phyloP scores from a whole-genome alignment of 768 basidiomycete genomes.

The Boletales sp. region DNA sequence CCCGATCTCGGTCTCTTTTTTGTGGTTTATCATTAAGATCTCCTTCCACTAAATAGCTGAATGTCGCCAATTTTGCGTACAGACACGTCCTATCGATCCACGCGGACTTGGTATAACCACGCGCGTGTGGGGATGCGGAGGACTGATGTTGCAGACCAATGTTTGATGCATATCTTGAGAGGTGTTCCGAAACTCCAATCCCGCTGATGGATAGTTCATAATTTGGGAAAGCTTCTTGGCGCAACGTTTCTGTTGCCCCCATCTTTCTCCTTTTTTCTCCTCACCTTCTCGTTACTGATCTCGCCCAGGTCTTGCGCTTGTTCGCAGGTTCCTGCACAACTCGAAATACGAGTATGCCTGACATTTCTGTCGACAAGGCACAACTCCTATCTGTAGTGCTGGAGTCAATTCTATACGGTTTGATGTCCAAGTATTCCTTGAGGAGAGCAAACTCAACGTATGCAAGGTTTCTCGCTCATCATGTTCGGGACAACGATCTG shows the following conservation, averaged over 20 bases:
- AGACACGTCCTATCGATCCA: too few relatives aligned
- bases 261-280: neutral
- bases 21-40: too few relatives aligned
- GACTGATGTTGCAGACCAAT: too few relatives aligned
- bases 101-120: too few relatives aligned
- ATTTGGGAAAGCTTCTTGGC: too few relatives aligned
- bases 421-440: neutral
- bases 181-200: too few relatives aligned
- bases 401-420: slow-evolving; percentile 6
- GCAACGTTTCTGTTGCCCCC: neutral
- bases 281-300: neutral
- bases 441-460: neutral
- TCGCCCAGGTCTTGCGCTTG: neutral
- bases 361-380: slow-evolving; percentile 1
- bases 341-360: neutral
- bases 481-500: slow-evolving; percentile 29
- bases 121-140: too few relatives aligned
- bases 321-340: neutral
- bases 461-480: slow-evolving; percentile 26
- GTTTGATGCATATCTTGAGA: too few relatives aligned
- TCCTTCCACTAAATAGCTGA: too few relatives aligned
- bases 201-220: too few relatives aligned
- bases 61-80: too few relatives aligned
- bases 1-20: too few relatives aligned
- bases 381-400: slow-evolving; percentile 1